Evolutionary conservation across 306 rosid species (phyloP).

Genomic region (Corylus heterophylla): DNA sequence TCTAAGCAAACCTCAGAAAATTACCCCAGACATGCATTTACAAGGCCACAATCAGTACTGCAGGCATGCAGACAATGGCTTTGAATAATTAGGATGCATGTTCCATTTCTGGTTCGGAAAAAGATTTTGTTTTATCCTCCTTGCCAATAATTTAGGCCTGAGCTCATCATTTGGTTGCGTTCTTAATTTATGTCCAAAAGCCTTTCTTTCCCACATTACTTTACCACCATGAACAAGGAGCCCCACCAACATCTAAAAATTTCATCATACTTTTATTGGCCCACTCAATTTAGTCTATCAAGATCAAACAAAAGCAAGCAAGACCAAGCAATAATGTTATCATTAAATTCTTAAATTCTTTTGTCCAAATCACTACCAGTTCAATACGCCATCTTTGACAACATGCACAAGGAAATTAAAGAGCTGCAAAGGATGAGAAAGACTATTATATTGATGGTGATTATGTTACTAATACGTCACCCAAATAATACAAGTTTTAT

Average conservation of each 20-base stretch:
- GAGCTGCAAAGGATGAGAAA: slow-evolving; percentile 6
- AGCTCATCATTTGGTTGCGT: not conserved
- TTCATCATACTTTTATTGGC: not conserved
- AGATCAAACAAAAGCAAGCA: not conserved
- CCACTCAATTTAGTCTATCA: not conserved
- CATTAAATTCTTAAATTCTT: not conserved
- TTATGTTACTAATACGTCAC: not conserved
- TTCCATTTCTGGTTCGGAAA: not conserved
- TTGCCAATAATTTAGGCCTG: not conserved
- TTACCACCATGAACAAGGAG: not conserved
- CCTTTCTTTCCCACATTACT: not conserved
- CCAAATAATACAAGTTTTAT: not conserved
- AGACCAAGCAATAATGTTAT: not conserved
- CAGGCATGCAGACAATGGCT: not conserved
- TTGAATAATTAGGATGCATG: not conserved
- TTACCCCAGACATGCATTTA: not conserved
- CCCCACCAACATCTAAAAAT: too few species aligned
- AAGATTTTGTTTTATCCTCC: not conserved
- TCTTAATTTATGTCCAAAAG: too few species aligned
- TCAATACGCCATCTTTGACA: not conserved
- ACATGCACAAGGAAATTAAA: not conserved
- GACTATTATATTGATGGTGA: not conserved
- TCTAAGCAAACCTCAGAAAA: not conserved
- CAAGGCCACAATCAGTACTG: not conserved
- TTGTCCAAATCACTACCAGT: not conserved